Percentiles rank a stretch among this genome's conserved stretches.
Evolutionary conservation across 2,329 filamentous ascomycete species (phyloP).

Genomic region (Xylaria sp.): DNA sequence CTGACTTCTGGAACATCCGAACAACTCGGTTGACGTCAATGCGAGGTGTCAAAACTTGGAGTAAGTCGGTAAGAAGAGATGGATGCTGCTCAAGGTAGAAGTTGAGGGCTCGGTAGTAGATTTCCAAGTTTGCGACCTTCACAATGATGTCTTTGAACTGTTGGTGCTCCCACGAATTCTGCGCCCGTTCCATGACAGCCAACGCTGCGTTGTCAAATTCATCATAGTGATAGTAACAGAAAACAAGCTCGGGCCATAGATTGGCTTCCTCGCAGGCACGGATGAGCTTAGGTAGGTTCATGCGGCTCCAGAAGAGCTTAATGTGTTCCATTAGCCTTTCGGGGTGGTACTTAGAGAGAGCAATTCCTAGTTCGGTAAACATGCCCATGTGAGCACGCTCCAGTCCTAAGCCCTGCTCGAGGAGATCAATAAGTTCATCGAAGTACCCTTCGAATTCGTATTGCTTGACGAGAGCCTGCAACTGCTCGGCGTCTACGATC

Average conservation of each 20-base stretch:
- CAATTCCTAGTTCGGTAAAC: constrained; percentile 93
- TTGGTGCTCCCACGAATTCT: constrained; percentile 99
- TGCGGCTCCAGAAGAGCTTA: constrained; percentile 96
- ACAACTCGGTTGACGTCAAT: constrained; percentile 99
- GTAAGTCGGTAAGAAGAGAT: constrained; percentile 91
- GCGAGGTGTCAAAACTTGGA: constrained; percentile 89
- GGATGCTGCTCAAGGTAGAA: constrained; percentile 99
- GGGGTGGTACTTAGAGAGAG: constrained; percentile 92
- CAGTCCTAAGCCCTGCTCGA: constrained; percentile 93
- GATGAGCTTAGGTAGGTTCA: constrained; percentile 98
- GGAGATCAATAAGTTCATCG: constrained; percentile 92
- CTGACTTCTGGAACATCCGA: constrained; percentile 97
- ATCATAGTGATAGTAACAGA: constrained; percentile 98
- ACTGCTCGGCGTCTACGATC: constrained; percentile 95
- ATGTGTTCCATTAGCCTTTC: constrained; percentile 98
- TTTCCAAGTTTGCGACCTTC: constrained; percentile 98
- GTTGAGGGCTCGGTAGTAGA: constrained; percentile 96
- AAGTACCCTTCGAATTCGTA: constrained; percentile 98
- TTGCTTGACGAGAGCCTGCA: constrained; percentile 91
- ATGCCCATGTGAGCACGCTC: constrained; percentile 96
- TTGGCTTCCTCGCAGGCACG: constrained; percentile 92
- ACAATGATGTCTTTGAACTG: constrained; percentile 99
- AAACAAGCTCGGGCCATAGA: constrained; percentile 96
- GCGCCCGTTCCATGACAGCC: constrained; percentile 96
- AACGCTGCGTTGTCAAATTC: constrained; percentile 97